Evolutionary conservation across 164 flowering plant species (phyloP), one percentile per base, ranked within the genome.

Genomic region (Macadamia integrifolia): DNA sequence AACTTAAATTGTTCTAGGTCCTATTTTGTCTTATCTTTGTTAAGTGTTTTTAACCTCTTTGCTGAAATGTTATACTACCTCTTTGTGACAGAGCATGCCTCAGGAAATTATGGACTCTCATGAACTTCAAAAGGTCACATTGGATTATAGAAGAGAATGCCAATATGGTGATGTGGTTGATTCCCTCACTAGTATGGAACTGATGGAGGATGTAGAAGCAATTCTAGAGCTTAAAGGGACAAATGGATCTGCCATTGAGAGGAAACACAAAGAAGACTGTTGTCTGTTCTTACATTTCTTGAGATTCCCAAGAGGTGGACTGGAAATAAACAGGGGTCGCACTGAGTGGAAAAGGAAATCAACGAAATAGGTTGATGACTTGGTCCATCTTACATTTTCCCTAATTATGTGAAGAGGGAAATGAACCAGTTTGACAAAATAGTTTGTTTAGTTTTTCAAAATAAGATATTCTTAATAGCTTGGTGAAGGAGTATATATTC

Each of bases 121-220:
- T 70, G 97, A 92, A 78, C 81, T 92, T 64, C 82, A 88, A 72
- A 87, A 84, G 35, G 90, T 94, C 70, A 92, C 97, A 49, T 64
- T 94, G 43, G 98, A 90, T 63, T 92, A 94, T 75, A 78, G 97
- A 67, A 76, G 93, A 58, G 99, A 92, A 74, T 94, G 98, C 79
- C 99, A 90, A 75, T 93, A 83, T 1, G 86, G 88, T 65, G 93
- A 90, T 72, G 48, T 85, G 2, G 97, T 94, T 14, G 97, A 94
- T 75, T 92, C 98, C 66, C 91, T 94, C 64, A 86, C 96, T 5
- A 86, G 85, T 52, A 67, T 74, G 28, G 96, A 89, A 71, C 62
- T 67, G 18, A 23, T 42, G 17, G 88, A 73, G 61, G 82, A 31
- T 8, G 61, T 35, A 6, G 78, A 77, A 72, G 71, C 66, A 11